Evolutionary conservation across 768 basidiomycete genomes (phyloP), one percentile per base, ranked within the genome.

Genomic region (Trametes sanguinea): DNA sequence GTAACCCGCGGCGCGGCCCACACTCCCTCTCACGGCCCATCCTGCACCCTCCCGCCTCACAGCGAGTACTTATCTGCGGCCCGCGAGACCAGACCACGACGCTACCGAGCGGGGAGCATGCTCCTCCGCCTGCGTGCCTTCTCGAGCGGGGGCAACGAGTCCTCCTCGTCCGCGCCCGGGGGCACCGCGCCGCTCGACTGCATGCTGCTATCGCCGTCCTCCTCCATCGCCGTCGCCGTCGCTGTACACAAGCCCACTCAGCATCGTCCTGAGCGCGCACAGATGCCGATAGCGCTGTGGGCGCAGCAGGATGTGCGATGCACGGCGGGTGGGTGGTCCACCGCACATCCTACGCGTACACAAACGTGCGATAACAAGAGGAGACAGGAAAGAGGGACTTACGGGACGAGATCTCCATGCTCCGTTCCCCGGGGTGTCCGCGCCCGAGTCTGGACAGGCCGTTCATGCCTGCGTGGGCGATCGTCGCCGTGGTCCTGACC

Each of bases 91-190:
- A 22, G 22, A 1, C 22, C 22, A 22, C 22, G 22, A 22, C 22
- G 22, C 22, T 22, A 22, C 22, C 37, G 35, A 40, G 43, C n/a
- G 17, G 57, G 58, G 35, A 80, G 66, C 17, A 73, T 66, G 54
- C 75, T 80, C 64, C 76, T 63, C 63, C 81, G 81, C 53, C 85
- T 80, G 60, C 82, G 75, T 33, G 88, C 90, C 65, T 83, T 81
- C 73, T 92, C 90, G 39, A 92, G 75, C 0, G 90, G 90, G 4
- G 89, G 80, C 30, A 92, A 67, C 59, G 59, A 62, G 10, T 82
- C 80, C 35, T 87, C 85, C 39, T 83, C 83, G 3, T 82, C 83
- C 3, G 48, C 10, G 39, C 11, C 56, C 37, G 2, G 11, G 30
- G 14, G 29, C 6, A 29, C 45, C 16, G 35, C 43, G 29, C 35